Evolutionary conservation across 805 yeast species (phyloP).

Genomic region (Schwanniomyces vanrijiae): DNA sequence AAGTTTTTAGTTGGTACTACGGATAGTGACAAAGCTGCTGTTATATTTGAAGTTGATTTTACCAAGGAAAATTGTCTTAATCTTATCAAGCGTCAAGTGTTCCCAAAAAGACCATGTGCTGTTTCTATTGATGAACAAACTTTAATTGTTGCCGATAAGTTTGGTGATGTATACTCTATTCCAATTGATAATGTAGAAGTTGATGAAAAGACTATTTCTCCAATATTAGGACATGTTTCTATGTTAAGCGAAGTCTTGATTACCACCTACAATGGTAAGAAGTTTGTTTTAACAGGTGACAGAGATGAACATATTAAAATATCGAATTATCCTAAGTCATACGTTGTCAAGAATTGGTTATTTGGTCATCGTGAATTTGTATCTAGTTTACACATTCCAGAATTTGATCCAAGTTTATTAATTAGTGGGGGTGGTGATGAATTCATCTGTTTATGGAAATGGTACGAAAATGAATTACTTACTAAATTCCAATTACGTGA

Average conservation of each 20-base stretch:
- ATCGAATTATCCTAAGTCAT: constrained; percentile 75
- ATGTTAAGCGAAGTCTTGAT: constrained; percentile 81
- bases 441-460: constrained; percentile 72
- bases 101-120: constrained; percentile 93
- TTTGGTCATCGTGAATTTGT: constrained; percentile 88
- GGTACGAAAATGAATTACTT: constrained; percentile 53
- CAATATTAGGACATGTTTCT: constrained; percentile 93
- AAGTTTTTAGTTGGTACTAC: constrained; percentile 64
- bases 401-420: constrained; percentile 49
- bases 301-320: constrained; percentile 95
- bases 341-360: constrained; percentile 75
- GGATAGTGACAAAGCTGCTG: constrained; percentile 80
- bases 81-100: constrained; percentile 66
- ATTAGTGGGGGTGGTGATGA: constrained; percentile 93
- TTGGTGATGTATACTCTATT: constrained; percentile 87
- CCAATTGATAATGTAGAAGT: constrained; percentile 39
- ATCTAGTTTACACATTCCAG: constrained; percentile 59
- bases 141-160: constrained; percentile 84
- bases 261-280: constrained; percentile 36
- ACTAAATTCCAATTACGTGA: constrained; percentile 50
- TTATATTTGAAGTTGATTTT: constrained; percentile 52
- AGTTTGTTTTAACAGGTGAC: constrained; percentile 75
- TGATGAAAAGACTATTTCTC: constrained; percentile 49
- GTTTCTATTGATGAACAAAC: constrained; percentile 52
- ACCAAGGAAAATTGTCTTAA: constrained; percentile 40